Evolutionary conservation across 805 yeast genomes (phyloP), one percentile per base, ranked within the genome.

Genomic region (Phaffomyces antillensis): DNA sequence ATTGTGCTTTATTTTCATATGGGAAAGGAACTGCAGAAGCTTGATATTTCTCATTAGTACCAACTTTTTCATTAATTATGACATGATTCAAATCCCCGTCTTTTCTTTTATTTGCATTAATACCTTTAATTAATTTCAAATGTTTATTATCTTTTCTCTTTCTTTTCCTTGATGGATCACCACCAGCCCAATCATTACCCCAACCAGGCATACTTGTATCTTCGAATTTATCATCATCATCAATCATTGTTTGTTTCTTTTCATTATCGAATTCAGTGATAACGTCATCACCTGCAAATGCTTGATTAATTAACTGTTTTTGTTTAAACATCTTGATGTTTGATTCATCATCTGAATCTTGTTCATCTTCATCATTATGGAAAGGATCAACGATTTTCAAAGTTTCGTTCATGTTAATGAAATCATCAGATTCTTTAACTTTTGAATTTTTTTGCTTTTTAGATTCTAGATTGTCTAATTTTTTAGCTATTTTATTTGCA

Each of bases 281-380:
- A 35, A 91, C 96, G 61, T 93, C 93, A 66, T 93, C 99, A 25
- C 98, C 98, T 4, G 97, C 97, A 72, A 93, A 93, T 0, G 98
- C 99, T 60, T 89, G 83, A 49, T 83, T 79, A 49, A 93, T 84
- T 38, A 93, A 71, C 43, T 87, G 90, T 52, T 80, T 79, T 59
- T 89, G 96, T 53, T 79, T 77, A 69, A 89, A 86, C 75, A 77
- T 72, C 47, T 68, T 70, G 30, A 66, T 61, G 36, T 70, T 65
- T 8, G 60, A 67, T 25, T 66, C 79, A 13, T 60, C 58, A 37
- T 62, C 67, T 16, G 62, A 62, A 12, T 13, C 24, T 18, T 36
- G 10, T 7, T 59, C 63, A n/a, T 36, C 46, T 23, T 45, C 41
- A 20, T 59, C 60, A 33, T 65, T 67, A 53, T 66, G 67, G 13